Percentiles rank a stretch among this genome's conserved stretches.
These are phyloP conservation scores for Stagonosporopsis cucurbitacearum DNA, from an alignment of 2,329 filamentous ascomycete genomes.

Conservation along the genomic window DNA sequence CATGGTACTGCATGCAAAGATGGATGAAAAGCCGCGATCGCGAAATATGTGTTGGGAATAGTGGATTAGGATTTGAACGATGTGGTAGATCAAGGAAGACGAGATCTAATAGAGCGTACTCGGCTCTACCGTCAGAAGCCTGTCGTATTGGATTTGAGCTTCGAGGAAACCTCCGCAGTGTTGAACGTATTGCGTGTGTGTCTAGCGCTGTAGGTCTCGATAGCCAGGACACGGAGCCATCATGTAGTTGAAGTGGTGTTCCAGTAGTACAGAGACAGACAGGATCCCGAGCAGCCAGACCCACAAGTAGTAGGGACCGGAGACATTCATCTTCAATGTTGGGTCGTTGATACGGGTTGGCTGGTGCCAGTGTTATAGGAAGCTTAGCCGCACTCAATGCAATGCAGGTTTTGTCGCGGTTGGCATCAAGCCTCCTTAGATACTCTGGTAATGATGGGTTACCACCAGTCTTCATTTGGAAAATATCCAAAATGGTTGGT, in stretches of 20 bases:
- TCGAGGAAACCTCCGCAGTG: slow-evolving; percentile 22
- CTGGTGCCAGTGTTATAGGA: slow-evolving; percentile 46
- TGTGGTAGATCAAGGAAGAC: slow-evolving; percentile 48
- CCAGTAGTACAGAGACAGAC: slow-evolving; percentile 50
- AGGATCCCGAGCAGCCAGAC: slow-evolving; percentile 51
- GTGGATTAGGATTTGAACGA: slow-evolving; percentile 35
- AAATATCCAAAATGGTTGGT: slow-evolving; percentile 45
- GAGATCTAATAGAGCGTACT: slow-evolving; percentile 51
- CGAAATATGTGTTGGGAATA: slow-evolving; percentile 33
- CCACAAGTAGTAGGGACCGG: slow-evolving; percentile 50
- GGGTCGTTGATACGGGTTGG: slow-evolving; percentile 37
- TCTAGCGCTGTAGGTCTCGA: slow-evolving; percentile 39
- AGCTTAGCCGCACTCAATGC: slow-evolving; percentile 50
- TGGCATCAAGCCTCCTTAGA: slow-evolving; percentile 50
- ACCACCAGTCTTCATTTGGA: slow-evolving; percentile 52
- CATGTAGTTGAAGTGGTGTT: slow-evolving; percentile 40
- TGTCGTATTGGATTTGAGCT: slow-evolving; percentile 30
- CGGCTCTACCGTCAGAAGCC: slow-evolving; percentile 43
- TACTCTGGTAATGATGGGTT: slow-evolving; percentile 51
- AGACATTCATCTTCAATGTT: slow-evolving; percentile 51
- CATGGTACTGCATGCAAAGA: slow-evolving; percentile 39
- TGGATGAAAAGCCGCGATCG: slow-evolving; percentile 47
- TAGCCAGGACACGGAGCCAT: slow-evolving; percentile 44
- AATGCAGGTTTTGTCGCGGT: slow-evolving; percentile 53
- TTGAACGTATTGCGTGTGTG: slow-evolving; percentile 12